Base-by-base conservation (phyloP, 495 filamentous ascomycete genomes). In the Pyrenopolyporus hunteri region DNA sequence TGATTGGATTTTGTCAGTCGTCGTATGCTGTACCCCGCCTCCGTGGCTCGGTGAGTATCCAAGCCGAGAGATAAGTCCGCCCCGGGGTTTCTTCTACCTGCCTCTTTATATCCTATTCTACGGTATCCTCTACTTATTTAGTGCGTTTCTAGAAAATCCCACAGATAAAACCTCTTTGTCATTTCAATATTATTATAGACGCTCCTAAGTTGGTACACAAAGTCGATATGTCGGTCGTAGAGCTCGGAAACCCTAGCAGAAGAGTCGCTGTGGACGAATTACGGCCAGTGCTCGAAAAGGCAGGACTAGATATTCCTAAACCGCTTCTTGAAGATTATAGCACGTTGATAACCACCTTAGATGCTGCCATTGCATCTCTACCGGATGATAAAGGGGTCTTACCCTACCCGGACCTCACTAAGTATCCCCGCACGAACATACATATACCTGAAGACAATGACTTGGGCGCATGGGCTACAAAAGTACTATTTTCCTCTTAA, bases 401-500 rank as follows among this genome's bases (percentile, higher is more conserved):
- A 14, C 68, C 68, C 20, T 36, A 37, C 22, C 68, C 70, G 0
- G 66, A 73, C 36, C 40, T 71, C 6, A 22, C 25, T 9, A 69
- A 66, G 7, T 66, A 67, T 19, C 69, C 68, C 1, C 63, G 70
- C 19, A 64, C 36, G 3, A 50, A 73, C 29, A 67, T 71, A 4
- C 68, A 70, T 13, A 57, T 70, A 1, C 70, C 68, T 10, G 61
- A 66, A 20, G 62, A 73, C 22, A 71, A 52, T 3, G 63, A 69
- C 2, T 20, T 46, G 8, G 68, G 68, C 8, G 70, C 42, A 10
- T 73, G 70, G 70, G 70, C 70, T 36, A 69, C 66, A 0, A 71
- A 71, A 45, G 68, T 62, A 53, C 10, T 44, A 10, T 14, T 6
- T 25, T 1, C 6, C 6, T 1, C 6, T 9, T 19, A 20, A 11